Evolutionary conservation across 2,329 filamentous ascomycete species (phyloP), one percentile per base, ranked within the genome.

Genomic region (Exserohilum rostratum): DNA sequence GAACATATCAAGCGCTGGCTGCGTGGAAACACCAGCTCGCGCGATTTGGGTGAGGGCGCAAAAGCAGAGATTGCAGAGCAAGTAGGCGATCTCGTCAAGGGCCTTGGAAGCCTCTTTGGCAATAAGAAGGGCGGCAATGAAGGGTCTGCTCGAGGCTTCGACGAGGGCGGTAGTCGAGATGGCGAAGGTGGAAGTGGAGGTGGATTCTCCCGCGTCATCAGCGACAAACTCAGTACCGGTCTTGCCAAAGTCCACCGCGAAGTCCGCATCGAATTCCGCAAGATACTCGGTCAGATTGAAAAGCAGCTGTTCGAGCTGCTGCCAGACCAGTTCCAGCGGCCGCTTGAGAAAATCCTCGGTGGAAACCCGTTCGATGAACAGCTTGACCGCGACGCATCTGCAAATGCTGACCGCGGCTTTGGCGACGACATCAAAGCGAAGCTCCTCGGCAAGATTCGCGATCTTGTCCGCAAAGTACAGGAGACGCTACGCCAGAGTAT

Each of bases 1-100:
- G 68, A 69, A 6, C 68, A 70, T 43, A 67, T 70, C 56, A 70
- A 70, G 52, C 67, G 68, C 43, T 70, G 68, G 68, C 55, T 70
- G 9, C 65, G 68, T 44, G 68, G 68, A 3, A 70, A 70, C 44
- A 70, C 67, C 6, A 70, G 65, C 35, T 61, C 66, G 1, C 66
- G 68, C 3, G 68, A 70, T 44, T 46, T 70, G 20, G 67, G 68
- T 10, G 68, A 70, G 27, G 68, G 68, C 27, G 65, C 67, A 2
- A 70, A 67, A 44, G 68, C 61, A 17, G 68, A 70, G 53, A 67
- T 71, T 34, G 63, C 55, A 46, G 64, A 70, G 29, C 65, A 70
- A 47, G 66, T 70, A 6, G 58, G 61, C 10, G 65, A 62, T 56
- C 45, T 70, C 9, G 68, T 70, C 3, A 70, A 70, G 42, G 68